phyloP scores from a whole-genome alignment of 2,329 filamentous ascomycete species.

The Diaporthe ampelina region DNA sequence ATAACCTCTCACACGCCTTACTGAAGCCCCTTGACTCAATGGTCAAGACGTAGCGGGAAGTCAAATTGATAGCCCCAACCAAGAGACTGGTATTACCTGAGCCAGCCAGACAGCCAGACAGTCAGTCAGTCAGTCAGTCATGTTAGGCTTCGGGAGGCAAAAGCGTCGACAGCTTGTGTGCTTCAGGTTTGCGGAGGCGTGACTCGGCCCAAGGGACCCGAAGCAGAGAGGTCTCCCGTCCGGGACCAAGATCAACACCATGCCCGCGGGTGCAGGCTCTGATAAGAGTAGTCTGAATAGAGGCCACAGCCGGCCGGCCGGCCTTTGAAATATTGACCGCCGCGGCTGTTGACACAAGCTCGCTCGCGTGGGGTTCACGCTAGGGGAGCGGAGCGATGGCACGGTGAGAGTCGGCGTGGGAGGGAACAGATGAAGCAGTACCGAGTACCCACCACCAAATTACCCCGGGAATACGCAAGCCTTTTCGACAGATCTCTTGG shows the following conservation, averaged over 20 bases:
- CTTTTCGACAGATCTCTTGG: slow-evolving; percentile 33
- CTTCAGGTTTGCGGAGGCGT: slow-evolving; percentile 20
- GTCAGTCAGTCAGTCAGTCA: not conserved
- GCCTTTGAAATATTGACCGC: slow-evolving; percentile 2
- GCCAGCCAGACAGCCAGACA: not conserved
- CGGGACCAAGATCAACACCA: not conserved
- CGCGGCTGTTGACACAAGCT: slow-evolving; percentile 1
- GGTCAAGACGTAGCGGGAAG: slow-evolving; percentile 28
- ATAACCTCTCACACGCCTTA: slow-evolving; percentile 13
- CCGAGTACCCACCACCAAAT: too few species aligned
- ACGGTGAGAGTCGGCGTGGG: not conserved
- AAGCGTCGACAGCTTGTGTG: not conserved
- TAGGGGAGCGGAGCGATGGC: not conserved
- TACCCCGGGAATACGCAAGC: slow-evolving; percentile 18
- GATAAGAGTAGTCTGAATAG: too few species aligned
- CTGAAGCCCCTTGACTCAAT: slow-evolving; percentile 20
- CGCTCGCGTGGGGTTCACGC: slow-evolving; percentile 28
- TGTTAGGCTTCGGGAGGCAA: not conserved
- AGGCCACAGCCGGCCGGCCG: not conserved
- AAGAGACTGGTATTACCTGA: too few species aligned
- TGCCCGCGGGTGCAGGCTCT: too few species aligned
- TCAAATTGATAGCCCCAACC: slow-evolving; percentile 4
- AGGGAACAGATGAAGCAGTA: slow-evolving; percentile 19
- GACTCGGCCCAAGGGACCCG: slow-evolving; percentile 10
- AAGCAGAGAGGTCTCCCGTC: not conserved